Evolutionary conservation across 1,284 basidiomycete species (phyloP).

Genomic region (Ustilago curta): DNA sequence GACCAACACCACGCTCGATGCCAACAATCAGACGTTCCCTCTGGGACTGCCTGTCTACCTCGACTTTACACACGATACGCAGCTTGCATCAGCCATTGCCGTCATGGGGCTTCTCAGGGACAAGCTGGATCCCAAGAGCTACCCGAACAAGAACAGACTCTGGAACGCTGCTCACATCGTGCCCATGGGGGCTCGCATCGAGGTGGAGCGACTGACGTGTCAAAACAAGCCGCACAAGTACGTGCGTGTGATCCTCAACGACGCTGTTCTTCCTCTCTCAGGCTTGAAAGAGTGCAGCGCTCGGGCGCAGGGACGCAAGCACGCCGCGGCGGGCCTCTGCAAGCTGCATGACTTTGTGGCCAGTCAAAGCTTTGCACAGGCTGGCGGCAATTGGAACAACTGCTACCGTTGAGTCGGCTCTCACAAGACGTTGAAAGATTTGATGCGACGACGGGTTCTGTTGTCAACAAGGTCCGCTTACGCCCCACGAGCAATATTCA

Average conservation of each 20-base stretch:
- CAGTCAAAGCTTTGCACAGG: slow-evolving; percentile 30
- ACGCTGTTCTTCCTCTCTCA: slow-evolving; percentile 17
- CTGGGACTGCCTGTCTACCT: slow-evolving; percentile 16
- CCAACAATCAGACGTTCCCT: slow-evolving; percentile 13
- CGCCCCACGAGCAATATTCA: too few species aligned
- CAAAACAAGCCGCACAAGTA: slow-evolving; percentile 16
- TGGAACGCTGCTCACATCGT: slow-evolving; percentile 25
- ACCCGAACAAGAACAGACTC: slow-evolving; percentile 8
- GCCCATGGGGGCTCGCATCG: slow-evolving; percentile 20
- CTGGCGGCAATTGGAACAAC: slow-evolving; percentile 29
- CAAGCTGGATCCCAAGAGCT: slow-evolving; percentile 8
- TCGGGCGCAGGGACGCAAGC: slow-evolving; percentile 15
- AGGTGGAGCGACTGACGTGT: slow-evolving; percentile 21
- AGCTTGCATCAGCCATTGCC: slow-evolving; percentile 21
- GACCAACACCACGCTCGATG: slow-evolving; percentile 27
- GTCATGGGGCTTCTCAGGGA: slow-evolving; percentile 25
- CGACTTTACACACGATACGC: slow-evolving; percentile 29
- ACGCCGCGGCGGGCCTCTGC: slow-evolving; percentile 17
- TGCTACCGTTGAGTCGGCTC: slow-evolving; percentile 10
- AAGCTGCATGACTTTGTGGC: slow-evolving; percentile 20
- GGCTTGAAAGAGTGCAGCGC: slow-evolving; percentile 18
- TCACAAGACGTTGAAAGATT: too few species aligned
- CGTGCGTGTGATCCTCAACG: slow-evolving; percentile 22
- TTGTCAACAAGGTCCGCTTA: too few species aligned
- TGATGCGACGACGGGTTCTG: too few species aligned